Evolutionary conservation across 345 rosid species (phyloP), one percentile per base, ranked within the genome.

Genomic region (Theobroma cacao): DNA sequence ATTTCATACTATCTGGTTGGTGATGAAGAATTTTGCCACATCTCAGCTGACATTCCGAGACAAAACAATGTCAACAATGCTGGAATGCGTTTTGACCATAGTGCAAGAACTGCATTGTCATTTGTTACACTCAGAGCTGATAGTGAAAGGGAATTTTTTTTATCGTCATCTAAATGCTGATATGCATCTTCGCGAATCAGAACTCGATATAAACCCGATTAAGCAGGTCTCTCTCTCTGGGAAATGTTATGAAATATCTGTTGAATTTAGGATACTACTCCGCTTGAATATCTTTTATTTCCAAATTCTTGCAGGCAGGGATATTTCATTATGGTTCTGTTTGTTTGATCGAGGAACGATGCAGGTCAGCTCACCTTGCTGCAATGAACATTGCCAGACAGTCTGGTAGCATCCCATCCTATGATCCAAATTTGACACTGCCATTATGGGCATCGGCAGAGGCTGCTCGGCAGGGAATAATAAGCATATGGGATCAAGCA

Each of bases 121-220:
- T 96, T 96, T 84, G 95, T 96, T 62, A 94, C 99, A 0, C 82
- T 91, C 60, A 84, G 91, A 88, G 89, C 83, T 81, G 99, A 96
- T 71, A 98, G 99, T 17, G 98, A 96, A 79, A 95, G 99, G 33
- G 99, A 96, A 80, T 96, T 96, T 86, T 78, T 96, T 96, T 86
- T 96, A 90, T 74, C 91, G 98, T 50, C 90, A 92, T 86, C 99
- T 98, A 1, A 96, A 97, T 88, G 99, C 99, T 9, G 99, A 96
- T 86, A 96, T 96, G 99, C 97, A 85, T 79, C 93, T 96, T 78
- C 85, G 33, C 30, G 97, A 94, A 82, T 90, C 97, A 59, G 99
- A 96, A 62, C 91, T 96, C 53, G 87, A 92, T 56, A 78, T 66
- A 30, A 83, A 91, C 81, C 90, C 92, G 33, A 88, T 96, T 41